Base-by-base conservation (phyloP, 306 rosid genomes). In the Sicyos edulis region DNA sequence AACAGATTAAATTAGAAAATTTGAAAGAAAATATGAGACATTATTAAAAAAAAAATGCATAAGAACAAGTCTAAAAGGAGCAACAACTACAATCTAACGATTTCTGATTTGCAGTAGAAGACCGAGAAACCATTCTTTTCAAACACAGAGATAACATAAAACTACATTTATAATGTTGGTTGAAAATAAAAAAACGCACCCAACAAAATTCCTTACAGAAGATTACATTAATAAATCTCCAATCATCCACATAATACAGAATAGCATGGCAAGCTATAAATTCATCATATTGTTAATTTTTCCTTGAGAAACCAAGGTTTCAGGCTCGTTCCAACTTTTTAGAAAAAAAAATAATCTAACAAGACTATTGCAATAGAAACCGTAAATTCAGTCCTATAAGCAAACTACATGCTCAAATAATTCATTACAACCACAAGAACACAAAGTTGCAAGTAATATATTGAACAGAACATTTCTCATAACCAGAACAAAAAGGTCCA, bases 341-440 rank as follows among this genome's bases (percentile, higher is more conserved):
- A n/a, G 7, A 58, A 24, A 2, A 2, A 11, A 59, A 12, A 16
- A 16, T 16, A 12, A 44, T 34, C 44, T 17, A 4, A 65, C 8
- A n/a, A 14, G 17, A 42, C 16, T 13, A 44, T n/a, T 21, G 54
- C 34, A 45, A 42, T 40, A 20, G 34, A 22, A 20, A 45, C 37
- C 20, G 1, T 20, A 5, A 47, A 67, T 12, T 55, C 72, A 19
- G 44, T 17, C 51, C 55, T 44, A 44, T 11, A n/a, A n/a, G n/a
- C n/a, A n/a, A n/a, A n/a, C n/a, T n/a, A n/a, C n/a, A n/a, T n/a
- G n/a, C n/a, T n/a, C n/a, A n/a, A n/a, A n/a, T n/a, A 0, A 45
- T 47, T 45, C 40, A 47, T 47, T 12, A 45, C 72, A 67, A 21
- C 72, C 45, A 67, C 37, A 12, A 47, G 40, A 67, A 67, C 3